Evolutionary conservation across 2,329 filamentous ascomycete species (phyloP).

Genomic region (Cladophialophora chaetospira): DNA sequence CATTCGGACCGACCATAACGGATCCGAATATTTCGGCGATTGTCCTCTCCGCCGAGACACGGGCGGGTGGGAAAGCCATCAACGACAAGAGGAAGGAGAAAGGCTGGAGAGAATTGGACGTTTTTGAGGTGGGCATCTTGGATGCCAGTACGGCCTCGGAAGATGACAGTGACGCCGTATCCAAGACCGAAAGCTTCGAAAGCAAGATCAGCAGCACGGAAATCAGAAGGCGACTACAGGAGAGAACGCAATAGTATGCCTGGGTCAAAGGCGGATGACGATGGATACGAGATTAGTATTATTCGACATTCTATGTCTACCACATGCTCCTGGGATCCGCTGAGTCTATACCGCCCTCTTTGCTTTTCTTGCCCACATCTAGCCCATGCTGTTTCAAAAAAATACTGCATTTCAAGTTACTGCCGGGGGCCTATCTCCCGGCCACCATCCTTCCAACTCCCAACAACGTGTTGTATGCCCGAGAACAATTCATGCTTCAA

Average conservation of each 20-base stretch:
- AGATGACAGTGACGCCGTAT: constrained; percentile 39
- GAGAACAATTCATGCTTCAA: constrained; percentile 25
- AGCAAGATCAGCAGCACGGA: constrained; percentile 90
- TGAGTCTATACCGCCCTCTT: background rate
- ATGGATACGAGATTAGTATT: background rate
- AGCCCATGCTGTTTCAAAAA: constrained; percentile 17
- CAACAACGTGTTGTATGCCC: constrained; percentile 11
- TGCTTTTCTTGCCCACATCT: background rate
- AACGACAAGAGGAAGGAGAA: constrained; percentile 78
- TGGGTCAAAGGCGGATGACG: background rate
- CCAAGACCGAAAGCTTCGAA: constrained; percentile 62
- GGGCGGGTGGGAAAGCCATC: constrained; percentile 77
- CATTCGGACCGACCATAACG: constrained; percentile 87
- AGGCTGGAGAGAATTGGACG: constrained; percentile 73
- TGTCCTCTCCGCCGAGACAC: constrained; percentile 85
- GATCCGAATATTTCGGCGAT: constrained; percentile 76
- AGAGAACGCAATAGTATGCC: background rate
- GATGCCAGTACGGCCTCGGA: constrained; percentile 47
- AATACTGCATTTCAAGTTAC: constrained; percentile 12
- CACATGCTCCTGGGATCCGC: background rate
- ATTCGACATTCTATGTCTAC: background rate
- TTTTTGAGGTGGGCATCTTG: constrained; percentile 89
- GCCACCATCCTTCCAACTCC: constrained; percentile 21
- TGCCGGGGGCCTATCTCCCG: constrained; percentile 10
- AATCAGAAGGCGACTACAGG: constrained; percentile 60